phyloP scores from a whole-genome alignment of 169 alveolate genomes.

The Babesia caballi region DNA sequence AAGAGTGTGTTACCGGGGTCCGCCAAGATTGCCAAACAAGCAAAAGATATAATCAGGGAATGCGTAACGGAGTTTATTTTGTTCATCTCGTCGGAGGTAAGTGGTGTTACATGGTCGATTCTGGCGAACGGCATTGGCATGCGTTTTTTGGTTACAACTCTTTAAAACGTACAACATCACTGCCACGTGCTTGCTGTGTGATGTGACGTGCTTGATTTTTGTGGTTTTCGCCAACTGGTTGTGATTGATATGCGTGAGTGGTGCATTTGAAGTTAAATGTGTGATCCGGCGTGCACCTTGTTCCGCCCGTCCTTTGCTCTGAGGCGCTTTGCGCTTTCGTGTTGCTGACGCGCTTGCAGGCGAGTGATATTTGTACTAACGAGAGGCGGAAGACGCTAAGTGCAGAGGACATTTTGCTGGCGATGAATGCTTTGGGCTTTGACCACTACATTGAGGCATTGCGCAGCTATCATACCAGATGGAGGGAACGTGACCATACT shows the following conservation, averaged over 20 bases:
- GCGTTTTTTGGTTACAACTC: no score
- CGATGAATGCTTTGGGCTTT: conserved; percentile 89
- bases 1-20: conserved; percentile 88
- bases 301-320: no score
- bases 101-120: neutral
- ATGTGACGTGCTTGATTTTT: no score
- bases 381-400: conserved; percentile 92
- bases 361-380: conserved; percentile 88
- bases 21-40: conserved; percentile 91
- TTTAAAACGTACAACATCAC: no score
- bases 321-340: neutral
- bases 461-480: conserved; percentile 34
- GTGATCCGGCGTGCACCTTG: no score
- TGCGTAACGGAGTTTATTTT: conserved; percentile 93
- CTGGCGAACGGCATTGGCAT: neutral
- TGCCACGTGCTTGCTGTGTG: no score
- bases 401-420: conserved; percentile 91
- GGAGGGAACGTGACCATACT: conserved; percentile 40
- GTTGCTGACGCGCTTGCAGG: conserved; percentile 54
- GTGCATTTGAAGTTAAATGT: no score
- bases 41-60: conserved; percentile 92
- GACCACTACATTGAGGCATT: conserved; percentile 54
- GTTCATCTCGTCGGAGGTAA: conserved; percentile 89
- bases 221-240: no score
- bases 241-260: no score